Evolutionary conservation across 805 yeast genomes (phyloP).

Genomic region (Ogataea ramenticola): DNA sequence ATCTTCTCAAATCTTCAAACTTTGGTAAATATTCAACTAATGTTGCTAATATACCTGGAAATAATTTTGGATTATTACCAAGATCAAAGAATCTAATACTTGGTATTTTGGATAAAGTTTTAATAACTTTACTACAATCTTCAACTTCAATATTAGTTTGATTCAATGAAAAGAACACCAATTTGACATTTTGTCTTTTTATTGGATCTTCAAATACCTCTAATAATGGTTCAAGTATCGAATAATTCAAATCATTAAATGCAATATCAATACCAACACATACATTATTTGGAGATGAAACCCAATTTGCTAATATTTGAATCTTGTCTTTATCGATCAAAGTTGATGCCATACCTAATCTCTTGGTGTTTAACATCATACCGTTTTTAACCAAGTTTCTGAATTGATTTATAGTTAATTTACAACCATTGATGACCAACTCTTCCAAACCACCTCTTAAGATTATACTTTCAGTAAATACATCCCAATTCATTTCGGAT

Average conservation of each 20-base stretch:
- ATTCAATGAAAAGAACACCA: constrained; percentile 46
- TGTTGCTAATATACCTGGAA: constrained; percentile 42
- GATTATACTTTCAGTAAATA: constrained; percentile 35
- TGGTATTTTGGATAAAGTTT: constrained; percentile 29
- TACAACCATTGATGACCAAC: constrained; percentile 51
- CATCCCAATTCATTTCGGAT: constrained; percentile 46
- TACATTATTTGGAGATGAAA: constrained; percentile 32
- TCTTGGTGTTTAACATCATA: constrained; percentile 33
- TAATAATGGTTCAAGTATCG: constrained; percentile 40
- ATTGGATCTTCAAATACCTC: constrained; percentile 26
- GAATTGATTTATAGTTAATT: constrained; percentile 35
- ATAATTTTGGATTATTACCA: constrained; percentile 43
- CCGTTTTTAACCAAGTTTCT: constrained; percentile 34
- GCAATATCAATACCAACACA: constrained; percentile 53
- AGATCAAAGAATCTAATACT: constrained; percentile 44
- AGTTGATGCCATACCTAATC: constrained; percentile 49
- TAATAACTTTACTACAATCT: constrained; percentile 33
- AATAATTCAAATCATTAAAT: constrained; percentile 41
- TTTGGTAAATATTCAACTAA: constrained; percentile 38
- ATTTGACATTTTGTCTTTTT: constrained; percentile 18
- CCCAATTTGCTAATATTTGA: constrained; percentile 39
- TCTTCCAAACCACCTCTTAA: constrained; percentile 49
- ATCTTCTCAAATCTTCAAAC: constrained; percentile 37
- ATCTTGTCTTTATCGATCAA: constrained; percentile 37
- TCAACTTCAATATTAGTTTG: constrained; percentile 36